Evolutionary conservation across 2,329 filamentous ascomycete genomes (phyloP).

Genomic region (Lachnellula suecica): DNA sequence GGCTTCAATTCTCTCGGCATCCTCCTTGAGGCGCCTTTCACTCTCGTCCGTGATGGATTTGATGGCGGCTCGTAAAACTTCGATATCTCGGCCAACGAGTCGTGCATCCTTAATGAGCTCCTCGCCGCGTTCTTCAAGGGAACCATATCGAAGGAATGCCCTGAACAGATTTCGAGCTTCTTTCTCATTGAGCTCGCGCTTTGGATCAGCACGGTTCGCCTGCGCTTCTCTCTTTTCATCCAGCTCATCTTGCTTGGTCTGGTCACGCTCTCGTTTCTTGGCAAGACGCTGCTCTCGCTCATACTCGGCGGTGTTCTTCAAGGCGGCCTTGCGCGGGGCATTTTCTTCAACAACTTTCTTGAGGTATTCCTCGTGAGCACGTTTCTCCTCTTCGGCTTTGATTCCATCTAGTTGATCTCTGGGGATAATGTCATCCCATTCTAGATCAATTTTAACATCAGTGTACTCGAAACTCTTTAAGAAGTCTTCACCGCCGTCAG

Average conservation of each 20-base stretch:
- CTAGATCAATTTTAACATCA: slow-evolving; percentile 94
- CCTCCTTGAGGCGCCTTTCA: slow-evolving; percentile 73
- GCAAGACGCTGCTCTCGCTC: slow-evolving; percentile 64
- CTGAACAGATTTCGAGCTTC: slow-evolving; percentile 90
- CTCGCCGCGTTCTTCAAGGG: slow-evolving; percentile 81
- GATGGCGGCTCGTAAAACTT: slow-evolving; percentile 75
- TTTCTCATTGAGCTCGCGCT: slow-evolving; percentile 86
- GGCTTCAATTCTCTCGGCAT: slow-evolving; percentile 60
- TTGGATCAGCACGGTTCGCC: slow-evolving; percentile 76
- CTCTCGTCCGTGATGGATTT: slow-evolving; percentile 66
- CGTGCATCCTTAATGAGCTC: slow-evolving; percentile 88
- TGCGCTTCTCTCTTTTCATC: slow-evolving; percentile 66
- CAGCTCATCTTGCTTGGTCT: slow-evolving; percentile 68
- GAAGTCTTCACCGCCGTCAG: slow-evolving; percentile 95
- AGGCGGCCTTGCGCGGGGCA: slow-evolving; percentile 72
- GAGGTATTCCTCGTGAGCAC: slow-evolving; percentile 79
- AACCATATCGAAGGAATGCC: slow-evolving; percentile 87
- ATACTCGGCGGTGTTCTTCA: slow-evolving; percentile 54
- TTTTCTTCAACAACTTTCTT: slow-evolving; percentile 81
- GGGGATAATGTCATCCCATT: slow-evolving; percentile 98
- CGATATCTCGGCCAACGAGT: slow-evolving; percentile 76
- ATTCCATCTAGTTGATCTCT: slow-evolving; percentile 87
- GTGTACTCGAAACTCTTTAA: slow-evolving; percentile 88
- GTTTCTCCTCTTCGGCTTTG: slow-evolving; percentile 84
- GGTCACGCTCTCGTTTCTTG: slow-evolving; percentile 66